Evolutionary conservation across 495 filamentous ascomycete species (phyloP).

Genomic region (Endocarpon pusillum): DNA sequence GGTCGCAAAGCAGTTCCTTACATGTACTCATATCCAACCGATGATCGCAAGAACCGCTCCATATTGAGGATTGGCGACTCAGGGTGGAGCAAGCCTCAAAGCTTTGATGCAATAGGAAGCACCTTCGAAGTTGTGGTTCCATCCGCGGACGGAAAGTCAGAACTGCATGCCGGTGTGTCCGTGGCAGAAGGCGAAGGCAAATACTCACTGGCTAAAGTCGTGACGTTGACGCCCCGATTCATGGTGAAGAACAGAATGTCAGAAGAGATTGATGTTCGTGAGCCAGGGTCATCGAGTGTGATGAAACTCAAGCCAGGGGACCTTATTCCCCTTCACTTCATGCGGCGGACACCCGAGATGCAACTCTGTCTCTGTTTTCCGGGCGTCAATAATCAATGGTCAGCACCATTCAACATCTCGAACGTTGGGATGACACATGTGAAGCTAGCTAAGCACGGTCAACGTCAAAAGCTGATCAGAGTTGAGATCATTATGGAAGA

Average conservation of each 20-base stretch:
- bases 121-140: constrained; percentile 69
- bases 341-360: constrained; percentile 61
- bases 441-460: constrained; percentile 77
- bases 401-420: constrained; percentile 90
- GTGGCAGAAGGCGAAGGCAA: constrained; percentile 87
- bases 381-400: constrained; percentile 94
- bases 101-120: constrained; percentile 95
- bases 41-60: constrained; percentile 80
- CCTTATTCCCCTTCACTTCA: constrained; percentile 69
- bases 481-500: constrained; percentile 82
- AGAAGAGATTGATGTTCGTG: constrained; percentile 76
- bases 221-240: constrained; percentile 86
- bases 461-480: constrained; percentile 75
- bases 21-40: constrained; percentile 83
- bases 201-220: constrained; percentile 89
- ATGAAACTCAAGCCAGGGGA: constrained; percentile 59
- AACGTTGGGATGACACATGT: constrained; percentile 83
- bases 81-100: constrained; percentile 89
- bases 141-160: constrained; percentile 47
- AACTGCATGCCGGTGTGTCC: constrained; percentile 79
- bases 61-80: constrained; percentile 76
- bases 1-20: constrained; percentile 62
- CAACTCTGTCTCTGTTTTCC: constrained; percentile 88
- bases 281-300: constrained; percentile 71
- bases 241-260: constrained; percentile 82